Conservation (phyloP, 179 eudicot species). For the Kewa caespitosa region DNA sequence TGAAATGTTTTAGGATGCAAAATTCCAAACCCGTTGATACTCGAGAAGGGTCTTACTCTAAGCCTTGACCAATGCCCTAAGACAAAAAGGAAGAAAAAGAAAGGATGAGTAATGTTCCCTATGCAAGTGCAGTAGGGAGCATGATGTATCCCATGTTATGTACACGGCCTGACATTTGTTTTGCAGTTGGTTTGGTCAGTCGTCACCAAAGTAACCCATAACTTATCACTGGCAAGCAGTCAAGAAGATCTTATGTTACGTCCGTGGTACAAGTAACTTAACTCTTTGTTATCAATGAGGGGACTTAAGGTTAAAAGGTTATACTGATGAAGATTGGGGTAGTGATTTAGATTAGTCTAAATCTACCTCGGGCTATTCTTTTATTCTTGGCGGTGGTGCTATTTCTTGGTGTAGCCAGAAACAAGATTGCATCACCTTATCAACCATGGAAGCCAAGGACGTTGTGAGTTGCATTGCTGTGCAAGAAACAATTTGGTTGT, state of each 20-base stretch:
- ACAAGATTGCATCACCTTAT: neutral
- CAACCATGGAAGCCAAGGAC: neutral
- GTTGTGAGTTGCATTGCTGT: neutral
- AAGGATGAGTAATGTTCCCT: neutral
- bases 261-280: neutral
- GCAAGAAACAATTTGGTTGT: neutral
- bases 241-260: conserved; percentile 8
- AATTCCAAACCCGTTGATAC: conserved; percentile 10
- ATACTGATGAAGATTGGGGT: conserved; percentile 1
- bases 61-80: conserved; percentile 1
- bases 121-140: neutral
- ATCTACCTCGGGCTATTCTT: neutral
- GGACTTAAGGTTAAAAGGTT: neutral
- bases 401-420: conserved; percentile 10
- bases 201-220: neutral
- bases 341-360: conserved; percentile 2
- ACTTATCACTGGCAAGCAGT: conserved; percentile 6
- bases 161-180: neutral
- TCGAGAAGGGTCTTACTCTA: neutral
- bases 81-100: neutral
- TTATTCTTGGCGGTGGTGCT: neutral
- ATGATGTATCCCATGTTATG: neutral
- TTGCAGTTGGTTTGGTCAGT: neutral
- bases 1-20: conserved; percentile 5
- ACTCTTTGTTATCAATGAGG: conserved; percentile 5